Conservation (phyloP, 805 yeast species). For the Candida nitratophila region DNA sequence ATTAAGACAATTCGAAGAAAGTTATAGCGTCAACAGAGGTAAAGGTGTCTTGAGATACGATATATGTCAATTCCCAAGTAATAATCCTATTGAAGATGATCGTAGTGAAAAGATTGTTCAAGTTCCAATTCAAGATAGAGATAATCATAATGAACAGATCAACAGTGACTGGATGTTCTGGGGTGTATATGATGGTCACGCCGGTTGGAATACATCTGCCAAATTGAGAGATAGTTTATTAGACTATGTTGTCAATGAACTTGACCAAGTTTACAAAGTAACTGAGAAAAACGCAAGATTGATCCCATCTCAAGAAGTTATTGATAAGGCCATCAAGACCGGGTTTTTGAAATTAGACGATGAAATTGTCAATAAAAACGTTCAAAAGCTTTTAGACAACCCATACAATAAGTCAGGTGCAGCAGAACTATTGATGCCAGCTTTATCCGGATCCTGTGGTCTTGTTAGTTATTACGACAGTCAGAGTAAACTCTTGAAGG, state of each 20-base stretch:
- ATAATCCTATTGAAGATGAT: constrained; percentile 93
- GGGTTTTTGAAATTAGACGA: constrained; percentile 84
- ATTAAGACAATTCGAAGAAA: constrained; percentile 70
- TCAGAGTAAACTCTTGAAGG: constrained; percentile 59
- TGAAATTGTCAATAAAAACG: constrained; percentile 72
- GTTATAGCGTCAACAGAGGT: constrained; percentile 72
- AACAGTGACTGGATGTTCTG: constrained; percentile 83
- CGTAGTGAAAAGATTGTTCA: constrained; percentile 76
- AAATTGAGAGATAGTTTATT: constrained; percentile 76
- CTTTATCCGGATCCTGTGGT: constrained; percentile 93
- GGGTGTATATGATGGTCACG: constrained; percentile 95
- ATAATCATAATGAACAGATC: constrained; percentile 38
- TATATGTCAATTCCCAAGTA: constrained; percentile 81
- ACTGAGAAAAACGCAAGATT: constrained; percentile 45
- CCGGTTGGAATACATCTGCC: constrained; percentile 92
- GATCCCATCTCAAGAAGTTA: constrained; percentile 59
- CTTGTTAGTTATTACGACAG: constrained; percentile 83
- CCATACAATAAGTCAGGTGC: constrained; percentile 61
- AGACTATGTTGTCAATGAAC: constrained; percentile 66
- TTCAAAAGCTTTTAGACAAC: constrained; percentile 59
- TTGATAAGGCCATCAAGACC: constrained; percentile 71
- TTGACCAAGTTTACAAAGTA: constrained; percentile 58
- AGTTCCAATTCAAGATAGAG: constrained; percentile 59
- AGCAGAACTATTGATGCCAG: constrained; percentile 78
- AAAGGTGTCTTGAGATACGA: constrained; percentile 88